Percentiles rank a stretch among this genome's conserved stretches.
Evolutionary conservation across 306 rosid species (phyloP).

Genomic region (Acacia crassicarpa): DNA sequence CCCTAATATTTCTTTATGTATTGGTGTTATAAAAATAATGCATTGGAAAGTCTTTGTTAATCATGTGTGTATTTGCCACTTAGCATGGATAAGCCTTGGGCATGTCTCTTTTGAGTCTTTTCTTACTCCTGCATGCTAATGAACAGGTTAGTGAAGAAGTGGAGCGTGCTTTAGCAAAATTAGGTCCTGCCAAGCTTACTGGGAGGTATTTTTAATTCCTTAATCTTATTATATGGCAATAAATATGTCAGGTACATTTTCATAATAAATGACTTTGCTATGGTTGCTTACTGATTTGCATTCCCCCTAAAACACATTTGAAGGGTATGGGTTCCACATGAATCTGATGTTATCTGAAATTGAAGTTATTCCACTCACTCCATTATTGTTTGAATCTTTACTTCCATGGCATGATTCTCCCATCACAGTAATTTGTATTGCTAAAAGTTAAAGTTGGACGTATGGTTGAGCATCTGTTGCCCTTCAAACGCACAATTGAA

Average conservation of each 20-base stretch:
- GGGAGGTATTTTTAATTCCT: conserved; percentile 49
- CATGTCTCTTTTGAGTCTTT: neutral
- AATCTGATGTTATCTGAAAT: neutral
- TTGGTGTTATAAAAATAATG: conserved; percentile 13
- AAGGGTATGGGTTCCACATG: conserved; percentile 3
- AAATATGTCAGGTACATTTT: conserved; percentile 6
- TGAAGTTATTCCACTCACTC: neutral
- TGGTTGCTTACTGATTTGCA: neutral
- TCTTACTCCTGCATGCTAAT: conserved; percentile 23
- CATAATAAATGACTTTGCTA: conserved; percentile 1
- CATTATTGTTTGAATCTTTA: neutral
- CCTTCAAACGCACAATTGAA: conserved; percentile 17
- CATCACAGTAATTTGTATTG: neutral
- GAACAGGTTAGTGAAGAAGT: conserved; percentile 68
- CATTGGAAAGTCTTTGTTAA: neutral
- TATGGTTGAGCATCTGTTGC: neutral
- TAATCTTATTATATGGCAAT: conserved; percentile 10
- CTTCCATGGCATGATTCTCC: conserved; percentile 22
- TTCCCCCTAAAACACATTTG: neutral
- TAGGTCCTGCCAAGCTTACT: conserved; percentile 47
- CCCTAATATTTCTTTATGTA: neutral
- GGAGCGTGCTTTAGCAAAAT: conserved; percentile 66
- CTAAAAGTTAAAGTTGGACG: conserved; percentile 8
- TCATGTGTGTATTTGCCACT: conserved; percentile 17
- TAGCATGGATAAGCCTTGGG: conserved; percentile 18